Percentiles rank a stretch among this genome's conserved stretches.
These are phyloP conservation scores for Chaetomium tenue DNA, from an alignment of 495 filamentous ascomycete species.

Conservation along the genomic window DNA sequence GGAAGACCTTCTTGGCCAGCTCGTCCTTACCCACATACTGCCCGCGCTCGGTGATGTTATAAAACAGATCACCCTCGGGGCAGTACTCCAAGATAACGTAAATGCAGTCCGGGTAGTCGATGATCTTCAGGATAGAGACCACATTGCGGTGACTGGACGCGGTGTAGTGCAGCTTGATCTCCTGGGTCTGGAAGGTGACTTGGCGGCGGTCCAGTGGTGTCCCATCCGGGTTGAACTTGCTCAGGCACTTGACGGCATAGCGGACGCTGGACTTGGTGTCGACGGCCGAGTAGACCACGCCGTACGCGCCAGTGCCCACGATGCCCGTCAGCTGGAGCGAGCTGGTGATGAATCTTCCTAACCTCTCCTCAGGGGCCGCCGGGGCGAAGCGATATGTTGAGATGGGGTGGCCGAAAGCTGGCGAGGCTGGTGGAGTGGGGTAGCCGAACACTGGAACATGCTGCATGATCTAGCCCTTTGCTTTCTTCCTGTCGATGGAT, in stretches of 20 bases:
- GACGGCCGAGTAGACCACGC: constrained; percentile 91
- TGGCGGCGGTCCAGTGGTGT: constrained; percentile 83
- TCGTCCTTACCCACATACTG: constrained; percentile 91
- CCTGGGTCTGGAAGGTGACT: constrained; percentile 82
- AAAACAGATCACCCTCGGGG: constrained; percentile 94
- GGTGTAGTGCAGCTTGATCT: constrained; percentile 86
- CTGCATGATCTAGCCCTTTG: constrained; percentile 48
- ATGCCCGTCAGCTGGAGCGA: constrained; percentile 80
- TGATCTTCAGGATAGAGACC: constrained; percentile 89
- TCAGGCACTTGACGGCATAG: constrained; percentile 96
- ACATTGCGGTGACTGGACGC: constrained; percentile 90
- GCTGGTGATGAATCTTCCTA: constrained; percentile 80
- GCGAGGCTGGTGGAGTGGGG: constrained; percentile 53
- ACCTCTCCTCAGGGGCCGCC: constrained; percentile 70
- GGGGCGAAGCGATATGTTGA: constrained; percentile 41
- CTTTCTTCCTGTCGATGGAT: constrained; percentile 23
- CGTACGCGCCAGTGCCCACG: constrained; percentile 92
- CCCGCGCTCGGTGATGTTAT: constrained; percentile 91
- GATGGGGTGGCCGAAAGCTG: constrained; percentile 47
- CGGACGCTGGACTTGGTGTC: constrained; percentile 77
- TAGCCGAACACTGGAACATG: constrained; percentile 54
- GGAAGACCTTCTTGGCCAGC: constrained; percentile 81
- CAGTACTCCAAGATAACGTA: constrained; percentile 98
- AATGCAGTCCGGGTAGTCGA: constrained; percentile 89
- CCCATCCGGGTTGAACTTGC: constrained; percentile 68